Evolutionary conservation across 306 rosid genomes (phyloP).

Genomic region (Prunus armeniaca): DNA sequence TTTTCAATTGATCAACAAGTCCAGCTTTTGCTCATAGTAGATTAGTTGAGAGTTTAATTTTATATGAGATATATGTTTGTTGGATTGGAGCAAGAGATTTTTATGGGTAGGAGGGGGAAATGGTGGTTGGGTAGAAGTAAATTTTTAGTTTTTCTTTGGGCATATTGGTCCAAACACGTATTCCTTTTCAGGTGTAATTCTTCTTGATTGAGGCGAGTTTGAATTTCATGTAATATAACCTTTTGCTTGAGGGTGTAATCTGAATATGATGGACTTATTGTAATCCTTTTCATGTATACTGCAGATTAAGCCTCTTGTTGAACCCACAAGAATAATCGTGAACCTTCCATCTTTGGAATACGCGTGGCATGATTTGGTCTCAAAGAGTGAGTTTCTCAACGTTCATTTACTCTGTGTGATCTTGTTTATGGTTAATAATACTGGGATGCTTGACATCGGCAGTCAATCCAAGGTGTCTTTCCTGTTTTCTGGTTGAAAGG

Average conservation of each 20-base stretch:
- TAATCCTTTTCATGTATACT: constrained; percentile 16
- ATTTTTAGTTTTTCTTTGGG: neutral
- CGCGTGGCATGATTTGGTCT: constrained; percentile 91
- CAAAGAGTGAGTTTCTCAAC: constrained; percentile 58
- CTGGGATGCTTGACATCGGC: neutral
- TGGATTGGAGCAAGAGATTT: neutral
- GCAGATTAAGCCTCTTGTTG: constrained; percentile 91
- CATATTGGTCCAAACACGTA: neutral
- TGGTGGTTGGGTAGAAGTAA: neutral
- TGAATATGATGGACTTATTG: neutral
- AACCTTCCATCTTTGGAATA: constrained; percentile 47
- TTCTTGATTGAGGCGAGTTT: neutral
- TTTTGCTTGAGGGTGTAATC: neutral
- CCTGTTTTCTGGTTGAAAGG: neutral
- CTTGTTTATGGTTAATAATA: neutral
- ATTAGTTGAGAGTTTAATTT: constrained; percentile 5
- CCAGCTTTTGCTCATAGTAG: neutral
- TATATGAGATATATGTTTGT: neutral
- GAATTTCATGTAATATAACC: neutral
- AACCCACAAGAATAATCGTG: constrained; percentile 62
- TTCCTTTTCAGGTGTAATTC: neutral
- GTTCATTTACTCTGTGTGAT: neutral
- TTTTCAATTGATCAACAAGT: constrained; percentile 2
- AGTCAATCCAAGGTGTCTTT: neutral
- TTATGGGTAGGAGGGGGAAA: neutral